Base-by-base conservation (phyloP, 805 yeast genomes). In the Saccharomycopsis fermentans region DNA sequence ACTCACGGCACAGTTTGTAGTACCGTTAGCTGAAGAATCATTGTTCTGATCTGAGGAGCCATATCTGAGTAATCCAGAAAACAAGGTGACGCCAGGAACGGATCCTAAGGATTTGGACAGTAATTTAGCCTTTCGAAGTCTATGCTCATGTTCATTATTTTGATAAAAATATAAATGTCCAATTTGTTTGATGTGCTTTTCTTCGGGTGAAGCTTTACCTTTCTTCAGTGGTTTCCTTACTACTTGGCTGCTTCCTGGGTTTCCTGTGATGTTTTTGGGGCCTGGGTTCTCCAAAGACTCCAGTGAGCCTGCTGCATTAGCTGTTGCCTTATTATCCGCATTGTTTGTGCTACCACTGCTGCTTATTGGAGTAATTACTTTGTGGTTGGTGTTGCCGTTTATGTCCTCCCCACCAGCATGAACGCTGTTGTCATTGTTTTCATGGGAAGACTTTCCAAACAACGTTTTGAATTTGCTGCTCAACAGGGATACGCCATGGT, bases 81-180 rank as follows among this genome's bases (percentile, higher is more conserved):
- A 53, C 24, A 60, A 35, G 14, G 58, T 52, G n/a, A 51, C 61
- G 6, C 63, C 63, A 6, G 63, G 63, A 37, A 59, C 55, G n/a
- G 27, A 27, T 24, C 55, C 34, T 8, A 17, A 32, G 12, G 51
- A 26, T 24, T 60, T 58, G 9, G 47, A 57, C 39, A 56, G 35
- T 17, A 58, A n/a, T 36, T 60, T 60, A 1, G 63, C 56, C 16
- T 56, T 54, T 36, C 57, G 58, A 16, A 60, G 35, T 6, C 51
- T 34, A 37, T 60, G 63, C 26, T 52, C 60, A 47, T 60, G 63
- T 19, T 36, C 52, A 52, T 50, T 36, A 17, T 58, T 47, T 14
- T 43, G n/a, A 48, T 43, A 58, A 4, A 60, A 16, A 14, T 55
- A 16, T 11, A 60, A 50, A 34, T 54, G 39, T 6, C 59, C 59